phyloP scores from a whole-genome alignment of 2,329 filamentous ascomycete species.

The Cladosporium velox region DNA sequence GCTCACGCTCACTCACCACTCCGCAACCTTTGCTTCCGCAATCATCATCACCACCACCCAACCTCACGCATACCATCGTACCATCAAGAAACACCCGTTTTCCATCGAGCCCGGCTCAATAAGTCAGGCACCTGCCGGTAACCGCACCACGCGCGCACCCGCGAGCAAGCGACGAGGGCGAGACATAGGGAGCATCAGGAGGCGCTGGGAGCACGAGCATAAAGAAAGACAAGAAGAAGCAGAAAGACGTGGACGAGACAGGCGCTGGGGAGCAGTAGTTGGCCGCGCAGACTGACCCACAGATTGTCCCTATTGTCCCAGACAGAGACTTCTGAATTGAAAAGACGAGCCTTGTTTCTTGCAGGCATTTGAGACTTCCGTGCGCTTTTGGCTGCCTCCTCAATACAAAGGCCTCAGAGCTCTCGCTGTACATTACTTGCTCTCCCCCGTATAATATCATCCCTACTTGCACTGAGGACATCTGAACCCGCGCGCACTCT shows the following conservation, averaged over 20 bases:
- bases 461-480: constrained; percentile 20
- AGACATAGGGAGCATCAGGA: constrained; percentile 14
- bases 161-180: constrained; percentile 16
- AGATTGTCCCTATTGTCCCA: constrained; percentile 22
- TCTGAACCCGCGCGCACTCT: constrained; percentile 15
- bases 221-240: constrained; percentile 12
- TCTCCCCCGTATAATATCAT: constrained; percentile 19
- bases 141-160: constrained; percentile 4
- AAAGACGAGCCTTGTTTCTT: constrained; percentile 21
- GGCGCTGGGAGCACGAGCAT: constrained; percentile 17
- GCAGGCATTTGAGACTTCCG: constrained; percentile 21
- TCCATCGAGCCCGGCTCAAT: not conserved
- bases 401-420: constrained; percentile 20
- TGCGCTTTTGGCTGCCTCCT: constrained; percentile 21
- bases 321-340: constrained; percentile 23
- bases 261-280: constrained; percentile 9
- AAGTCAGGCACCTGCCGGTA: not conserved
- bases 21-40: not conserved
- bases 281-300: constrained; percentile 20
- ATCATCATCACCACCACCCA: not conserved
- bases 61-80: not conserved
- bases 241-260: constrained; percentile 3
- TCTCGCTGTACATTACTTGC: constrained; percentile 22
- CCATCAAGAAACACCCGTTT: not conserved
- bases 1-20: not conserved